These are phyloP conservation scores for Russula olivacea DNA, from an alignment of 768 basidiomycete species.

Conservation along the genomic window DNA sequence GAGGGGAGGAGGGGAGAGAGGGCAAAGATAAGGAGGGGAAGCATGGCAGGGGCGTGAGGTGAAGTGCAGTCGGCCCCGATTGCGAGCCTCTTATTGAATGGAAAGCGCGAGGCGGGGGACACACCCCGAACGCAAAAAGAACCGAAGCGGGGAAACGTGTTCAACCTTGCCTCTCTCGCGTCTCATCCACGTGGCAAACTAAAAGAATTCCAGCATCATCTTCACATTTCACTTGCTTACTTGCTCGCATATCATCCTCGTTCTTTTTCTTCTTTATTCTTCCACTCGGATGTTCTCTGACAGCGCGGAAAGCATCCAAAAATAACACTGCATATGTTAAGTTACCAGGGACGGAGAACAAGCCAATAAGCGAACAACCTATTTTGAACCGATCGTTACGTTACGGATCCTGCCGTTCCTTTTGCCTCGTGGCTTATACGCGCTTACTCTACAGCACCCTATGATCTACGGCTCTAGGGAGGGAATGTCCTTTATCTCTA, in stretches of 20 bases:
- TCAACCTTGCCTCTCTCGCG: not conserved
- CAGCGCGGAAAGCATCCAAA: not conserved
- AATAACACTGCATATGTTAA: not conserved
- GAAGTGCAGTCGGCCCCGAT: not conserved
- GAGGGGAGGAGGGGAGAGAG: slow-evolving; percentile 24
- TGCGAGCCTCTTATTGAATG: not conserved
- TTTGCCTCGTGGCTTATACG: not conserved
- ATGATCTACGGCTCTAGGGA: not conserved
- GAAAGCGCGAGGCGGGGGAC: not conserved
- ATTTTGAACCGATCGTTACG: not conserved
- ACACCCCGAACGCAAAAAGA: not conserved
- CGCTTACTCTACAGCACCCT: not conserved
- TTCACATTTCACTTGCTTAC: too few relatives aligned
- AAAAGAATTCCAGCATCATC: too few relatives aligned
- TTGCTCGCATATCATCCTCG: too few relatives aligned
- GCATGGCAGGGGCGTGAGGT: not conserved
- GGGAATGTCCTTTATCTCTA: not conserved
- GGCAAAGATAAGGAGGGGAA: not conserved
- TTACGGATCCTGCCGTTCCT: not conserved
- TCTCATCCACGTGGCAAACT: not conserved
- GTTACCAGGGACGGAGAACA: too few relatives aligned
- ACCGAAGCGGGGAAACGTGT: not conserved
- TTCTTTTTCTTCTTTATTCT: not conserved
- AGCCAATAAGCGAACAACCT: not conserved
- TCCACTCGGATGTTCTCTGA: not conserved